Evolutionary conservation across 176 grass and related monocot species (phyloP).

Genomic region (Triticum timopheevii): DNA sequence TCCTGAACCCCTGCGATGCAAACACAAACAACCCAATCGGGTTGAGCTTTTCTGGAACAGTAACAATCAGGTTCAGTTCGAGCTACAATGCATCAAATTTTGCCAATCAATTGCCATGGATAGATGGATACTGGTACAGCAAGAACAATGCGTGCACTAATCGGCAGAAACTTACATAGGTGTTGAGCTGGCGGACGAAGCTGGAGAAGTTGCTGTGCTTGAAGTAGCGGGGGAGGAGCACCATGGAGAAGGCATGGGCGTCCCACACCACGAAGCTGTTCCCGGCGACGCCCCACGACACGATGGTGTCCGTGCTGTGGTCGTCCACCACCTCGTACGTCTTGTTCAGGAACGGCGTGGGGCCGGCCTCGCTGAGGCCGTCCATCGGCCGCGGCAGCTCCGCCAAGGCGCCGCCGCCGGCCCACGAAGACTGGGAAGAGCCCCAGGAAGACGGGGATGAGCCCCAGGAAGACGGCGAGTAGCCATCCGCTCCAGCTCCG

Average conservation of each 20-base stretch:
- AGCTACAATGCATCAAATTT: neutral
- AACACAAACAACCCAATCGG: neutral
- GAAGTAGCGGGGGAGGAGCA: constrained; percentile 72
- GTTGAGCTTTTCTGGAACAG: too few relatives aligned
- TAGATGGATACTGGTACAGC: neutral
- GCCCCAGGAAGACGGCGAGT: constrained; percentile 1
- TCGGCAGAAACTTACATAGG: constrained; percentile 31
- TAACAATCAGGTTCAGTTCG: neutral
- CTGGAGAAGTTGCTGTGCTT: constrained; percentile 98
- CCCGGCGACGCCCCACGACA: constrained; percentile 66
- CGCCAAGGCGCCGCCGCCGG: neutral
- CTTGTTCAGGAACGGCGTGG: constrained; percentile 82
- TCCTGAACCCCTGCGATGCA: constrained; percentile 84
- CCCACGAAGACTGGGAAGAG: neutral
- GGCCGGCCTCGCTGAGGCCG: constrained; percentile 68
- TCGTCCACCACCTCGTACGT: constrained; percentile 93
- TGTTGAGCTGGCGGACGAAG: constrained; percentile 86
- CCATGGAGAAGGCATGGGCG: constrained; percentile 62
- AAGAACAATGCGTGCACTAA: neutral
- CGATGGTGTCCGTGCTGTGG: constrained; percentile 51
- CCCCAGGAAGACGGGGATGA: constrained; percentile 1
- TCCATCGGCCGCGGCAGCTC: constrained; percentile 71
- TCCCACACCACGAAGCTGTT: constrained; percentile 92
- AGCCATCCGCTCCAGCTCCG: constrained; percentile 26
- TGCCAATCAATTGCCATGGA: neutral